These are phyloP conservation scores for Dioscorea cayenensis DNA, from an alignment of 116 monocot species.

Conservation along the genomic window DNA sequence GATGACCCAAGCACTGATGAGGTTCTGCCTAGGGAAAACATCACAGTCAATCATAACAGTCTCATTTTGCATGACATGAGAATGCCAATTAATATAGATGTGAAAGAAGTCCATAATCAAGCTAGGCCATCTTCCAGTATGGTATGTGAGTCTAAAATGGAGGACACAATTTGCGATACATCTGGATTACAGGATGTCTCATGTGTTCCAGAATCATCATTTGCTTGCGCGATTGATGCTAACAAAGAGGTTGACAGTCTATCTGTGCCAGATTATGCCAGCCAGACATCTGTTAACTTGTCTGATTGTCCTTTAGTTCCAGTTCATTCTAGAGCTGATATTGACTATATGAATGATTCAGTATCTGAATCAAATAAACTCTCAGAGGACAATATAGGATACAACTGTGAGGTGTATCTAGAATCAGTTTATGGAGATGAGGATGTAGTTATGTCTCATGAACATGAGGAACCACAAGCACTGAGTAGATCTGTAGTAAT, in stretches of 20 bases:
- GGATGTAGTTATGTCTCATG: conserved; percentile 19
- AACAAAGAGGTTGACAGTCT: conserved; percentile 16
- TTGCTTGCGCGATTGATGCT: conserved; percentile 19
- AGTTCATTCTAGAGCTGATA: conserved; percentile 5
- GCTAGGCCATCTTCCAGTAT: background rate
- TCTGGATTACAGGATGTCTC: conserved; percentile 29
- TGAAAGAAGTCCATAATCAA: conserved; percentile 3
- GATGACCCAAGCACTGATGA: conserved; percentile 26
- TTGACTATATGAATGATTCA: conserved; percentile 3
- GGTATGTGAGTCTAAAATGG: conserved; percentile 7
- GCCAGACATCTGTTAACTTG: conserved; percentile 10
- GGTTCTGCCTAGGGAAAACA: conserved; percentile 9
- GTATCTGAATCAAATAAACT: conserved; percentile 5
- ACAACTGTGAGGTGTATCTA: conserved; percentile 16
- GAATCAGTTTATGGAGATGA: conserved; percentile 56
- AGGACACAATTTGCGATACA: conserved; percentile 4
- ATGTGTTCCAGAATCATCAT: conserved; percentile 50
- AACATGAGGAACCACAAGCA: conserved; percentile 12
- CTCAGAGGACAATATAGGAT: conserved; percentile 7
- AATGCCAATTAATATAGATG: conserved; percentile 3
- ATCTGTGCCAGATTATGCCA: conserved; percentile 13
- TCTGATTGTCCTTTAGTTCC: conserved; percentile 5
- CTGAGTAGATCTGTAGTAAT: conserved; percentile 40
- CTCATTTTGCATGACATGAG: conserved; percentile 10
- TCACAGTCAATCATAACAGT: background rate